These are phyloP conservation scores for Pyrenophora graminea DNA, from an alignment of 2,329 filamentous ascomycete species.

Conservation along the genomic window DNA sequence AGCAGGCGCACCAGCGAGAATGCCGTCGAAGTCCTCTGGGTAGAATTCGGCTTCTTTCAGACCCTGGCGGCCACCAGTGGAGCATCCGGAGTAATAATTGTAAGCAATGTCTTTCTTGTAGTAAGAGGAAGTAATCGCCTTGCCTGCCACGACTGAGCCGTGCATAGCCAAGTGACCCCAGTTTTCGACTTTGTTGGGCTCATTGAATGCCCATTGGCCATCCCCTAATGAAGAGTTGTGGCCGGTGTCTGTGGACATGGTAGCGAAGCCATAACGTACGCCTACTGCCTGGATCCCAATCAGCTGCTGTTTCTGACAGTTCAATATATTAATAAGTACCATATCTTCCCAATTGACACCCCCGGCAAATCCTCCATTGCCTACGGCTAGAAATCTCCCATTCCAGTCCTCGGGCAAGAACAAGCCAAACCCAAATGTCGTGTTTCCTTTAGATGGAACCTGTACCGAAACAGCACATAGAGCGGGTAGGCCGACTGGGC, in stretches of 20 bases:
- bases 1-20: slow-evolving; percentile 58
- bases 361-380: slow-evolving; percentile 54
- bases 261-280: slow-evolving; percentile 49
- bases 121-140: slow-evolving; percentile 54
- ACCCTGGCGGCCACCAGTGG: slow-evolving; percentile 63
- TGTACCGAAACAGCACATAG: slow-evolving; percentile 47
- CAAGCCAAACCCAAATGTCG: slow-evolving; percentile 47
- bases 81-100: slow-evolving; percentile 64
- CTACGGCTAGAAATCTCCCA: slow-evolving; percentile 45
- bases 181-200: slow-evolving; percentile 46
- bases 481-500: slow-evolving; percentile 44
- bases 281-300: slow-evolving; percentile 24
- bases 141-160: slow-evolving; percentile 55
- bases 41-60: slow-evolving; percentile 59
- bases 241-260: slow-evolving; percentile 53
- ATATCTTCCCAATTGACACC: slow-evolving; percentile 57
- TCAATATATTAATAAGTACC: slow-evolving; percentile 30
- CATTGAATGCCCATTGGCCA: slow-evolving; percentile 46
- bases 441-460: slow-evolving; percentile 40
- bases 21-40: slow-evolving; percentile 62
- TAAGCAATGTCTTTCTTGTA: slow-evolving; percentile 52
- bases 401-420: slow-evolving; percentile 49
- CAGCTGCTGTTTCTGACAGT: too few relatives aligned
- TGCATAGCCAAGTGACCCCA: slow-evolving; percentile 50
- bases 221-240: slow-evolving; percentile 47